A percentile compares a stretch with the other conserved stretches of the same genome.
phyloP scores from a whole-genome alignment of 2,329 filamentous ascomycete species.

The Colletotrichum sp. region DNA sequence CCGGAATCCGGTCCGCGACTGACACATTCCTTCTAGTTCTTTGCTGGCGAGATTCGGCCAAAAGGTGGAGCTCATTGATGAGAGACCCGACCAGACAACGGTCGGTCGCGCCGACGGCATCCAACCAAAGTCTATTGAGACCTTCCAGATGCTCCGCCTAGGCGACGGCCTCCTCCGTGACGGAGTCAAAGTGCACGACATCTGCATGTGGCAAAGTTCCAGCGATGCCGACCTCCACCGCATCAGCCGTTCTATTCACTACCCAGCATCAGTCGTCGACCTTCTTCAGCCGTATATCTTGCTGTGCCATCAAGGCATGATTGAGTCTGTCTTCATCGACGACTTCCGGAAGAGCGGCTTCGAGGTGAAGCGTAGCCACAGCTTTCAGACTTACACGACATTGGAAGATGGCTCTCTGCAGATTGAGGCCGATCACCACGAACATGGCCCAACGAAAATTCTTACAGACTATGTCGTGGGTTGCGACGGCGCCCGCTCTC shows the following conservation, averaged over 20 bases:
- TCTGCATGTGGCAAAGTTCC: conserved; percentile 9
- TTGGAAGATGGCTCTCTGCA: neutral
- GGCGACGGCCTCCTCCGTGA: neutral
- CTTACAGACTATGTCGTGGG: conserved; percentile 58
- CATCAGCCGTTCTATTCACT: conserved; percentile 26
- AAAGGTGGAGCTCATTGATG: neutral
- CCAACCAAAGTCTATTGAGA: conserved; percentile 12
- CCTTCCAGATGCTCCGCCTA: conserved; percentile 5
- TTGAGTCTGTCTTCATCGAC: conserved; percentile 59
- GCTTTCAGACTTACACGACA: neutral
- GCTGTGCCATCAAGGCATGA: conserved; percentile 61
- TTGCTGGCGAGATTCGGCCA: conserved; percentile 10
- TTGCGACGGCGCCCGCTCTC: conserved; percentile 63
- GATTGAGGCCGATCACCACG: neutral
- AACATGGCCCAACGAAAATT: conserved; percentile 24
- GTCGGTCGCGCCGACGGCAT: conserved; percentile 6
- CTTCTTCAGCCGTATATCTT: conserved; percentile 36
- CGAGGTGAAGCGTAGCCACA: conserved; percentile 43
- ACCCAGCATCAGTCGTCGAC: conserved; percentile 30
- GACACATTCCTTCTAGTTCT: neutral
- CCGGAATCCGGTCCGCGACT: neutral
- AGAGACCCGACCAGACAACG: neutral
- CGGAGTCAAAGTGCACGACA: conserved; percentile 33
- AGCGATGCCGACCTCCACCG: conserved; percentile 23
- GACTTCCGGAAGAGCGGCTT: conserved; percentile 57